A percentile compares a stretch with the other conserved stretches of the same genome.
Evolutionary conservation across 1,139 yeast species (phyloP).

Genomic region (Eremothecium coryli): DNA sequence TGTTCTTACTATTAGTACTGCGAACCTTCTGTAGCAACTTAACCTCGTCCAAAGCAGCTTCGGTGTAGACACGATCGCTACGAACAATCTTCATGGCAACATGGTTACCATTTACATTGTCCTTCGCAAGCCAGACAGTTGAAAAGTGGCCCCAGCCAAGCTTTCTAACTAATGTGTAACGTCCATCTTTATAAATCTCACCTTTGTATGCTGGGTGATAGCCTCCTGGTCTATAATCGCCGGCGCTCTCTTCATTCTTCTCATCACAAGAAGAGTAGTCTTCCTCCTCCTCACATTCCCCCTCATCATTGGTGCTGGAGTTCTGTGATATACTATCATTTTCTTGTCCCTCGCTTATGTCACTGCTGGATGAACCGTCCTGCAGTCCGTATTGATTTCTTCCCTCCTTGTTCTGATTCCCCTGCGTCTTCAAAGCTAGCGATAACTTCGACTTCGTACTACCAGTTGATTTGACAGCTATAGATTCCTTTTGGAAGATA

Average conservation of each 20-base stretch:
- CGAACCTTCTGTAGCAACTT: slow-evolving; percentile 33
- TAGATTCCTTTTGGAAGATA: slow-evolving; percentile 12
- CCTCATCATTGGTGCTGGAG: slow-evolving; percentile 4
- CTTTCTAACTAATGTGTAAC: slow-evolving; percentile 56
- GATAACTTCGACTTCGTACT: slow-evolving; percentile 22
- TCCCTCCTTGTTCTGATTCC: background rate
- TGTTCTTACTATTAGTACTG: background rate
- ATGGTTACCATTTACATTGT: slow-evolving; percentile 43
- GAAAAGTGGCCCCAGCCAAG: slow-evolving; percentile 80
- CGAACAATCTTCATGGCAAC: slow-evolving; percentile 75
- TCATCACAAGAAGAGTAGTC: slow-evolving; percentile 31
- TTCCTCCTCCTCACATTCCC: slow-evolving; percentile 20
- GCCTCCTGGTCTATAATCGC: slow-evolving; percentile 67
- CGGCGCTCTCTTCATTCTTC: slow-evolving; percentile 55
- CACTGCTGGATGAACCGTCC: background rate
- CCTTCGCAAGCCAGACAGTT: slow-evolving; percentile 70
- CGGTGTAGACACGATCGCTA: slow-evolving; percentile 61
- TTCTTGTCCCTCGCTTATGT: slow-evolving; percentile 2
- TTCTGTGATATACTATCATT: background rate
- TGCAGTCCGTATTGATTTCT: slow-evolving; percentile 2
- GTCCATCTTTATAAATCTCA: slow-evolving; percentile 50
- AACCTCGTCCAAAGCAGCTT: slow-evolving; percentile 72
- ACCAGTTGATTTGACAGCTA: slow-evolving; percentile 8
- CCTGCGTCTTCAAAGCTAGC: slow-evolving; percentile 18
- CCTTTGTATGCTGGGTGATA: slow-evolving; percentile 73